Conservation (phyloP, 2,329 filamentous ascomycete species). For the Fusarium liriodendri region DNA sequence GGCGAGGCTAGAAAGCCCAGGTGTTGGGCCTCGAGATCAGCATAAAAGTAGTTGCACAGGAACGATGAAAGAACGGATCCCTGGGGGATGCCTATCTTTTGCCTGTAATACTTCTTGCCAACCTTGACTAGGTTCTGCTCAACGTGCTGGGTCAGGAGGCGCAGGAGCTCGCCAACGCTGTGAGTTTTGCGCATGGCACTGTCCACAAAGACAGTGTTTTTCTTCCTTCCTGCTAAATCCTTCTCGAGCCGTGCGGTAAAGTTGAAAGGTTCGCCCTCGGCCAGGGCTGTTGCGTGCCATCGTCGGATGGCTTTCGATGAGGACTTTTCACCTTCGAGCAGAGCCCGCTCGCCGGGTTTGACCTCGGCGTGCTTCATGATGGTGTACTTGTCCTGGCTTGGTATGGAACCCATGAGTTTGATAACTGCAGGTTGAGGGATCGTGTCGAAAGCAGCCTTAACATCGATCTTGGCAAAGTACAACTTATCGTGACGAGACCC, state of each 20-base stretch:
- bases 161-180: slow-evolving; percentile 69
- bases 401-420: slow-evolving; percentile 70
- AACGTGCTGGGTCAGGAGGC: slow-evolving; percentile 84
- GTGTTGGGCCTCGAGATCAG: slow-evolving; percentile 78
- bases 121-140: slow-evolving; percentile 87
- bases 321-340: slow-evolving; percentile 29
- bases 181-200: slow-evolving; percentile 69
- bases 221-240: slow-evolving; percentile 57
- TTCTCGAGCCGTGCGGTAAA: slow-evolving; percentile 60
- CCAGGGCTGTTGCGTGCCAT: slow-evolving; percentile 66
- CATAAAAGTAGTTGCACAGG: slow-evolving; percentile 97
- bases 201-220: slow-evolving; percentile 83
- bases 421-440: slow-evolving; percentile 86
- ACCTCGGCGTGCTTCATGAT: slow-evolving; percentile 82
- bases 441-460: slow-evolving; percentile 92
- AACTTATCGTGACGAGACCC: slow-evolving; percentile 57
- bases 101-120: slow-evolving; percentile 87
- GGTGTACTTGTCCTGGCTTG: slow-evolving; percentile 70
- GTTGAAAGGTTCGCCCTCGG: slow-evolving; percentile 53
- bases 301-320: slow-evolving; percentile 55
- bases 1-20: slow-evolving; percentile 71
- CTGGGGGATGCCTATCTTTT: slow-evolving; percentile 91
- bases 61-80: slow-evolving; percentile 89
- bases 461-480: slow-evolving; percentile 94
- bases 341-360: slow-evolving; percentile 56